These are phyloP conservation scores for Ophiostoma novo-ulmi DNA, from an alignment of 2,329 filamentous ascomycete species.

Conservation along the genomic window DNA sequence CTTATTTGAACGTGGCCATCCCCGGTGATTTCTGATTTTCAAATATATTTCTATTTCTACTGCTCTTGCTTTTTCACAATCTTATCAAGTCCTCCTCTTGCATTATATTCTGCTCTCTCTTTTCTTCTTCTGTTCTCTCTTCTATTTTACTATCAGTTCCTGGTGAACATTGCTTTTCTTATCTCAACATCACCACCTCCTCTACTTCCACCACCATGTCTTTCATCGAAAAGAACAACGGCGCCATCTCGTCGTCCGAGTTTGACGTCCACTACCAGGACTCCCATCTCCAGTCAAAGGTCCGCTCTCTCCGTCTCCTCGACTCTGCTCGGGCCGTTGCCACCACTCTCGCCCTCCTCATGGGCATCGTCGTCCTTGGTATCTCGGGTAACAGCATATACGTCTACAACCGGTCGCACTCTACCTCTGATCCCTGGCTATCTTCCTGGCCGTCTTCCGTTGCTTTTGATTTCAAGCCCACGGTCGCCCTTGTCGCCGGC, in stretches of 20 bases:
- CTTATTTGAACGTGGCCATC: constrained; percentile 7
- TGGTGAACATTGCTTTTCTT: constrained; percentile 11
- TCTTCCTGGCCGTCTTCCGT: constrained; percentile 51
- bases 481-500: constrained; percentile 49
- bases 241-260: constrained; percentile 39
- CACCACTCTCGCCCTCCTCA: constrained; percentile 47
- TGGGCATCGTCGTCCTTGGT: constrained; percentile 49
- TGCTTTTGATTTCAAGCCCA: constrained; percentile 53
- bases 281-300: constrained; percentile 37
- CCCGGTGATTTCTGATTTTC: background rate
- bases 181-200: background rate
- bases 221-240: constrained; percentile 8
- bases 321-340: constrained; percentile 45
- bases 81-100: background rate
- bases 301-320: constrained; percentile 38
- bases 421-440: constrained; percentile 38
- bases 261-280: constrained; percentile 46
- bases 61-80: background rate
- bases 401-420: constrained; percentile 52
- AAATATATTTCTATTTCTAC: background rate
- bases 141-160: constrained; percentile 2
- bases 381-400: constrained; percentile 50
- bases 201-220: constrained; percentile 19
- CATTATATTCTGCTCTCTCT: background rate
- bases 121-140: background rate